A percentile compares a stretch with the other conserved stretches of the same genome.
Evolutionary conservation across 164 flowering plant genomes (phyloP).

Genomic region (Piper betle): DNA sequence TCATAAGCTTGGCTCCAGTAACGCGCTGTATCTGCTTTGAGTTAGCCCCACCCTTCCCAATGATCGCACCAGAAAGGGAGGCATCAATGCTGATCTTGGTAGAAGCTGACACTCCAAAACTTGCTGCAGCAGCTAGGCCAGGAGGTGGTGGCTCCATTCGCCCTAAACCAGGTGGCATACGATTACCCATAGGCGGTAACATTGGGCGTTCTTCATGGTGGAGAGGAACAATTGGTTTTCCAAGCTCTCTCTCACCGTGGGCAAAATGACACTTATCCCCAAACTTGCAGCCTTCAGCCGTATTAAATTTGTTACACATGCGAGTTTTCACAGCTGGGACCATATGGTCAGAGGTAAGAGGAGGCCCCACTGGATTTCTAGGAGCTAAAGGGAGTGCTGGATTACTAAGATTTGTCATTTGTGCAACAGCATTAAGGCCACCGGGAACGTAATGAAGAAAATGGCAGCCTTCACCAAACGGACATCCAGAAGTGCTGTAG

Average conservation of each 20-base stretch:
- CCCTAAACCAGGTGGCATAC: conserved; percentile 10
- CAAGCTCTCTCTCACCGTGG: conserved; percentile 84
- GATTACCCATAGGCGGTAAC: conserved; percentile 13
- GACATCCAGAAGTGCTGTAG: conserved; percentile 69
- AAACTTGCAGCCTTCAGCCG: conserved; percentile 82
- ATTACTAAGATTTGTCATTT: conserved; percentile 39
- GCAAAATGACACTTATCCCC: conserved; percentile 91
- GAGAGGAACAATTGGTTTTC: conserved; percentile 32
- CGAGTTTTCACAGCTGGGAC: conserved; percentile 30
- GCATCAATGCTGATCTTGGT: conserved; percentile 90
- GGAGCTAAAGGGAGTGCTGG: conserved; percentile 13
- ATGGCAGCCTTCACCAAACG: conserved; percentile 78
- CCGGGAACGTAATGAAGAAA: conserved; percentile 80
- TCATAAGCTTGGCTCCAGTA: conserved; percentile 75
- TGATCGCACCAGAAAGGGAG: conserved; percentile 81
- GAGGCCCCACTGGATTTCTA: conserved; percentile 20
- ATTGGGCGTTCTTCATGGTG: conserved; percentile 34
- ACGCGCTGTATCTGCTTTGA: conserved; percentile 82
- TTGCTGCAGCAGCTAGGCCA: conserved; percentile 35
- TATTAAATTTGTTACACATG: conserved; percentile 57
- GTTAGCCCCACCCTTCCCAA: conserved; percentile 86
- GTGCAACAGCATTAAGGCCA: conserved; percentile 59
- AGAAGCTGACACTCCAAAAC: conserved; percentile 75
- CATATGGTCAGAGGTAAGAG: conserved; percentile 20
- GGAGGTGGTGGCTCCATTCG: conserved; percentile 31